Evolutionary conservation across 306 rosid species (phyloP).

Genomic region (Acacia crassicarpa): DNA sequence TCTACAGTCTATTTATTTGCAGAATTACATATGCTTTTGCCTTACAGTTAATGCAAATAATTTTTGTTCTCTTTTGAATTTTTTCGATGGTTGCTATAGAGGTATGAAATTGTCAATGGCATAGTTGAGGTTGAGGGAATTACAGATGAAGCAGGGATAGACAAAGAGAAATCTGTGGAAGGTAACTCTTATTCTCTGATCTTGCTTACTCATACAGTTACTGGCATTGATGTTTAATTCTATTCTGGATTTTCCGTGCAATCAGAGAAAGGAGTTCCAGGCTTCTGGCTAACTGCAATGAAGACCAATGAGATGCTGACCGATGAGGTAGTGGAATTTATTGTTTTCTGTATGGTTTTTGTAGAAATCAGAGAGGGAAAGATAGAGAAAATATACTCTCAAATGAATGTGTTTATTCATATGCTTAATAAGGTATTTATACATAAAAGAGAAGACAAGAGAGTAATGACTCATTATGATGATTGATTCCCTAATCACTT

Average conservation of each 20-base stretch:
- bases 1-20: background rate
- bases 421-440: too few relatives aligned
- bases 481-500: too few relatives aligned
- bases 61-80: constrained; percentile 9
- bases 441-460: too few relatives aligned
- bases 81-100: constrained; percentile 36
- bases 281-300: constrained; percentile 58
- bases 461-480: too few relatives aligned
- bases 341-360: background rate
- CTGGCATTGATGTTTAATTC: constrained; percentile 24
- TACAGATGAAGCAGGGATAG: constrained; percentile 33
- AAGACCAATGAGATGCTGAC: constrained; percentile 45
- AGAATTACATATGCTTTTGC: constrained; percentile 7
- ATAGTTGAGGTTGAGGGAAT: constrained; percentile 43
- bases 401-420: too few relatives aligned
- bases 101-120: constrained; percentile 58
- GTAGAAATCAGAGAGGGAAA: too few relatives aligned
- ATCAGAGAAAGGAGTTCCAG: constrained; percentile 58
- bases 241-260: constrained; percentile 23
- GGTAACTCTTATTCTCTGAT: constrained; percentile 31
- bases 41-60: constrained; percentile 6
- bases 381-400: too few relatives aligned
- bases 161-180: constrained; percentile 32
- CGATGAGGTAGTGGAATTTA: constrained; percentile 47
- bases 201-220: background rate